Evolutionary conservation across 2,329 filamentous ascomycete genomes (phyloP).

Genomic region (Beauveria varroae): DNA sequence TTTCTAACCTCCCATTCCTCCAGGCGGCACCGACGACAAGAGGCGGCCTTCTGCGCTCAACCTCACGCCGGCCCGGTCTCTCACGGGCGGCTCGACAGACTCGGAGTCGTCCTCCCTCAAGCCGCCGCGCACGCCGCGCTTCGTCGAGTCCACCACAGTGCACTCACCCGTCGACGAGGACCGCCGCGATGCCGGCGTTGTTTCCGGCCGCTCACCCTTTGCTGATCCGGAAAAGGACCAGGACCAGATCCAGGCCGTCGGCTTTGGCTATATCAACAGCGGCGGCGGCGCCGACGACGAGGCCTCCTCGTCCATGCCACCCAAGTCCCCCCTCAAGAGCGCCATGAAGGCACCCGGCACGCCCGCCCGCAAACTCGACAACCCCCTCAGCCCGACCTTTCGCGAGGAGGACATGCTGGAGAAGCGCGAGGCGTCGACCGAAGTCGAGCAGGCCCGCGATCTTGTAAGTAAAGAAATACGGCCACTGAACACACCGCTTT

Average conservation of each 20-base stretch:
- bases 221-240: slow-evolving; percentile 42
- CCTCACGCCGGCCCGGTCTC: slow-evolving; percentile 41
- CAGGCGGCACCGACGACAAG: slow-evolving; percentile 40
- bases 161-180: slow-evolving; percentile 61
- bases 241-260: slow-evolving; percentile 73
- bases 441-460: slow-evolving; percentile 81
- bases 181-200: slow-evolving; percentile 17
- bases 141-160: slow-evolving; percentile 72
- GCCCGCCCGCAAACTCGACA: slow-evolving; percentile 61
- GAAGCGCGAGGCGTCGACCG: slow-evolving; percentile 72
- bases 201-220: slow-evolving; percentile 42
- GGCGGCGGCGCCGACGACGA: slow-evolving; percentile 50
- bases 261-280: slow-evolving; percentile 81
- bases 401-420: slow-evolving; percentile 80
- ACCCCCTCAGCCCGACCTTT: slow-evolving; percentile 86
- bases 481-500: too few relatives aligned
- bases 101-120: slow-evolving; percentile 52
- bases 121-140: slow-evolving; percentile 66
- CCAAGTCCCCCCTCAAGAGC: slow-evolving; percentile 74
- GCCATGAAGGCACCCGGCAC: slow-evolving; percentile 84
- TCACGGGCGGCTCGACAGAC: slow-evolving; percentile 42
- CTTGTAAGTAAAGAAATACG: slow-evolving; percentile 53
- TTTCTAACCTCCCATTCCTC: not conserved
- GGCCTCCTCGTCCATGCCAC: slow-evolving; percentile 48
- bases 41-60: slow-evolving; percentile 50